These are phyloP conservation scores for Blastomyces parvus DNA, from an alignment of 2,329 filamentous ascomycete genomes.

Conservation along the genomic window DNA sequence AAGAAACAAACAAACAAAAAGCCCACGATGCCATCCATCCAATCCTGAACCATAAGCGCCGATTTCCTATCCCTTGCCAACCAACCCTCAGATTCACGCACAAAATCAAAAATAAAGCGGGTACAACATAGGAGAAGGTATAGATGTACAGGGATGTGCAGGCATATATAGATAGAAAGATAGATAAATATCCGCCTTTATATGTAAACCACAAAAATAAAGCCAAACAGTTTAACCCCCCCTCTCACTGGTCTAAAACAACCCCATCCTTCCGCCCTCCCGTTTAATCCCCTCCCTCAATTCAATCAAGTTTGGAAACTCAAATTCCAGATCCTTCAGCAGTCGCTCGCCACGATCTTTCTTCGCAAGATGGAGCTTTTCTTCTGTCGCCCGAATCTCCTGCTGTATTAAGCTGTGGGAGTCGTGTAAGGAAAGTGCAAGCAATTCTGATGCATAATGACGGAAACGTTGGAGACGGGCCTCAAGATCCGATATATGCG, in stretches of 20 bases:
- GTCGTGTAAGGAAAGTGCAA: constrained; percentile 21
- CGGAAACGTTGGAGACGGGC: constrained; percentile 18
- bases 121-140: background rate
- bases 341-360: constrained; percentile 14
- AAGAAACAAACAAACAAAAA: too few relatives aligned
- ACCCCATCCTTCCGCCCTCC: constrained; percentile 15
- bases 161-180: background rate
- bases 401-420: constrained; percentile 20
- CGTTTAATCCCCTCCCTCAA: constrained; percentile 13
- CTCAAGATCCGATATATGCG: constrained; percentile 16
- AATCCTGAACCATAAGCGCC: background rate
- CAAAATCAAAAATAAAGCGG: background rate
- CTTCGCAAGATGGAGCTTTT: constrained; percentile 10
- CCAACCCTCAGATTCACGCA: background rate
- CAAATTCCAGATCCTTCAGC: constrained; percentile 12
- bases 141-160: too few relatives aligned
- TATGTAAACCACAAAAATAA: background rate
- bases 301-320: constrained; percentile 14
- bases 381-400: constrained; percentile 17
- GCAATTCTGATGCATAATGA: constrained; percentile 20
- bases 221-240: background rate
- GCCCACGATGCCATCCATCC: background rate
- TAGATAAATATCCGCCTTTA: background rate
- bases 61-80: background rate
- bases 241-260: constrained; percentile 11